Conservation (phyloP, 306 rosid genomes). For the Corylus americana region DNA sequence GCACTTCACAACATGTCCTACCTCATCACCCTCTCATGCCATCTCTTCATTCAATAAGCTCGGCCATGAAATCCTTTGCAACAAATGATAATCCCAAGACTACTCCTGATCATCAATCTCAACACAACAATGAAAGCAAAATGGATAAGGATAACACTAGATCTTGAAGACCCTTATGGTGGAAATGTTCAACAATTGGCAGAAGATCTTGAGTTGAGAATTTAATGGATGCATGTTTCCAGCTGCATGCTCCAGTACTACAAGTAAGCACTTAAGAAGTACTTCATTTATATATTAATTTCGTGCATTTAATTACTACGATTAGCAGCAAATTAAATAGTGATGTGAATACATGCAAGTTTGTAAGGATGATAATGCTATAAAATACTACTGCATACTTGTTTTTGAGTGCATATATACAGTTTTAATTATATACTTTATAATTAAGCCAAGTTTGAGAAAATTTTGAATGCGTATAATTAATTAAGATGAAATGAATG, state of each 20-base stretch:
- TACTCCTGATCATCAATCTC: conserved; percentile 38
- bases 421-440: neutral
- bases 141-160: conserved; percentile 24
- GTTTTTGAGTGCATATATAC: conserved; percentile 20
- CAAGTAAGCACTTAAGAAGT: neutral
- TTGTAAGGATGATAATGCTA: conserved; percentile 41
- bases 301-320: neutral
- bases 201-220: neutral
- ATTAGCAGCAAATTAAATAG: too few relatives aligned
- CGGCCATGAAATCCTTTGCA: conserved; percentile 45
- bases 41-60: conserved; percentile 38
- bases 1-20: conserved; percentile 33
- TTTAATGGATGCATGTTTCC: neutral
- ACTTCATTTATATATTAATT: neutral
- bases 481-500: conserved; percentile 16
- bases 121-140: conserved; percentile 13
- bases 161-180: conserved; percentile 31
- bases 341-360: conserved; percentile 15
- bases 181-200: conserved; percentile 23
- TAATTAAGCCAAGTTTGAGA: conserved; percentile 16
- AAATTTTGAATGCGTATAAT: neutral
- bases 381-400: conserved; percentile 22
- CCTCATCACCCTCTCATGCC: conserved; percentile 47
- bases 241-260: conserved; percentile 2
- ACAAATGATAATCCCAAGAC: conserved; percentile 42